Conservation (phyloP, 2,329 filamentous ascomycete genomes). For the Dryadomyces quercus-mongolicae region DNA sequence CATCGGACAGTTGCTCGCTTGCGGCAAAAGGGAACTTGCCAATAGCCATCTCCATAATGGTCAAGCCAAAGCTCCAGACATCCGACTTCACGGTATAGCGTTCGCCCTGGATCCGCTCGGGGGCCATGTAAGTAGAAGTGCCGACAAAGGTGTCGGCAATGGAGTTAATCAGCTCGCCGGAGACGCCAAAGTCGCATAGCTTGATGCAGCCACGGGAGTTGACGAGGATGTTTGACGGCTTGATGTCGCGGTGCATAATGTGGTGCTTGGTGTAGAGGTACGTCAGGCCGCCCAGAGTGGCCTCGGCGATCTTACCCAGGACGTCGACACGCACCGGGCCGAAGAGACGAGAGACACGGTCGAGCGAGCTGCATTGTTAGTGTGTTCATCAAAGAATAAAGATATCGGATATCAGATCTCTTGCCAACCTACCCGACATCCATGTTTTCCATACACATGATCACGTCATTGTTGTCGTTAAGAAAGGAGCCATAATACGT, state of each 20-base stretch:
- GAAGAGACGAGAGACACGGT: conserved; percentile 88
- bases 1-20: conserved; percentile 58
- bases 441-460: conserved; percentile 99
- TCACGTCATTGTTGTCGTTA: conserved; percentile 93
- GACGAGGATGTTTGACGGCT: conserved; percentile 93
- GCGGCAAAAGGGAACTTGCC: conserved; percentile 90
- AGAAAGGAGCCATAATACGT: conserved; percentile 97
- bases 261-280: conserved; percentile 93
- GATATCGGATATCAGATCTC: not conserved
- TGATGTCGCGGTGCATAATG: conserved; percentile 99
- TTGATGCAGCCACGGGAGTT: conserved; percentile 94
- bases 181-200: conserved; percentile 97
- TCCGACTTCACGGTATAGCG: conserved; percentile 97
- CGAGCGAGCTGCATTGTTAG: conserved; percentile 59
- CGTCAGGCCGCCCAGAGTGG: conserved; percentile 81
- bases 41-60: conserved; percentile 94
- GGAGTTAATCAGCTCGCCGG: conserved; percentile 92
- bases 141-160: conserved; percentile 97
- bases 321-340: conserved; percentile 93
- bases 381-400: not conserved
- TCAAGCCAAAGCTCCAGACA: conserved; percentile 94
- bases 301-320: conserved; percentile 93
- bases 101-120: conserved; percentile 92
- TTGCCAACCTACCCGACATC: conserved; percentile 70
- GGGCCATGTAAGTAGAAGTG: conserved; percentile 98